Evolutionary conservation across 305 asterid genomes (phyloP).

Genomic region (Lippia alba): DNA sequence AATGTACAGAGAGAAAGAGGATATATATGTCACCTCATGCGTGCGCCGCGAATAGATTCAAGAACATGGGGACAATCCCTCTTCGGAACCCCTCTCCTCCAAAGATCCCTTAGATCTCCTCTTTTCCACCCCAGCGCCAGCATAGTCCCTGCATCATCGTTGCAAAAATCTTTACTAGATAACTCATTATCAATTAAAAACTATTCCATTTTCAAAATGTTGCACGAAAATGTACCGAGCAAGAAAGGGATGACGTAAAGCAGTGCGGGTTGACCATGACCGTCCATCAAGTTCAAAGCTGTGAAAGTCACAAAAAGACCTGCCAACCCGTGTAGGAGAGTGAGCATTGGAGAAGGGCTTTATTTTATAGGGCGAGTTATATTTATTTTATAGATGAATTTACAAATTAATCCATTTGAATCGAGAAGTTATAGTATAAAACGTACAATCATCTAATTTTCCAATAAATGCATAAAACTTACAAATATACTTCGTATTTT

Average conservation of each 20-base stretch:
- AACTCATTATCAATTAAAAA: background rate
- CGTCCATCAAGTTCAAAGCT: constrained; percentile 91
- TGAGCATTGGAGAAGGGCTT: too few species aligned
- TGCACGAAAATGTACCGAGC: constrained; percentile 50
- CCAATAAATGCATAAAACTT: too few species aligned
- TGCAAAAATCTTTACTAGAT: background rate
- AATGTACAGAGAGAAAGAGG: too few species aligned
- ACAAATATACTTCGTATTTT: too few species aligned
- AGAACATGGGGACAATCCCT: constrained; percentile 79
- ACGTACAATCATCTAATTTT: too few species aligned
- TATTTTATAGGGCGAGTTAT: too few species aligned
- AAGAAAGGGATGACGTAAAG: constrained; percentile 88
- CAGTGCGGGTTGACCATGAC: constrained; percentile 93
- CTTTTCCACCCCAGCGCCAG: constrained; percentile 60
- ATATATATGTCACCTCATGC: background rate
- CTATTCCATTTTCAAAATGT: background rate
- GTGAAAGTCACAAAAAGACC: constrained; percentile 82
- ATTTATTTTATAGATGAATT: too few species aligned
- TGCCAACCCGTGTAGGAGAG: constrained; percentile 28
- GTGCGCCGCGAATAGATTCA: constrained; percentile 49
- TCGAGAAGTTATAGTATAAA: too few species aligned
- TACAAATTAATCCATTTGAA: too few species aligned
- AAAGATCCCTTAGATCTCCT: constrained; percentile 66
- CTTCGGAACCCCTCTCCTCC: constrained; percentile 81
- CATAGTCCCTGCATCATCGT: constrained; percentile 56